phyloP scores from a whole-genome alignment of 176 grass and related monocot species.

The Leersia perrieri region DNA sequence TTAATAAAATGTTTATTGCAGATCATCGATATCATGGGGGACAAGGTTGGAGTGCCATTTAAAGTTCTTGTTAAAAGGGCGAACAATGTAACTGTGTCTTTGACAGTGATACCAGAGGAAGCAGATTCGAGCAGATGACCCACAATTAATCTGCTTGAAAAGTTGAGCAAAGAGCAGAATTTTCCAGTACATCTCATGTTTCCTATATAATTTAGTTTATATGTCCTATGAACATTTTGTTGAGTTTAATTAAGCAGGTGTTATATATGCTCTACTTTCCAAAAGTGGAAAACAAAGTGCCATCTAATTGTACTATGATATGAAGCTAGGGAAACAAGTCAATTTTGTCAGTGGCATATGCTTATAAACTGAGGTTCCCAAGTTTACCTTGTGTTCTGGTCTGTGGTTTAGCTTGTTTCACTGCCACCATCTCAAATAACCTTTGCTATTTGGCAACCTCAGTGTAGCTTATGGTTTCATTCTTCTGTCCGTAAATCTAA shows the following conservation, averaged over 20 bases:
- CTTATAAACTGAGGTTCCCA: neutral
- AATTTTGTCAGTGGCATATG: neutral
- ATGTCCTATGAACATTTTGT: constrained; percentile 1
- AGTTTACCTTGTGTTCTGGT: neutral
- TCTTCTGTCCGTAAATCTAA: neutral
- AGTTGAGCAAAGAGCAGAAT: neutral
- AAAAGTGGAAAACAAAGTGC: neutral
- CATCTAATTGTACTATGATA: neutral
- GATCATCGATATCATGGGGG: constrained; percentile 79
- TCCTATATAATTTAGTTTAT: neutral
- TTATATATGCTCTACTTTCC: neutral
- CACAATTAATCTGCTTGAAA: constrained; percentile 20
- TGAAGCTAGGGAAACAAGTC: neutral
- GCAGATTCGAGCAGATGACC: constrained; percentile 51
- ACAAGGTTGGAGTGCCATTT: constrained; percentile 57
- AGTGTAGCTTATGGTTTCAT: neutral
- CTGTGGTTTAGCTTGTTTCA: neutral
- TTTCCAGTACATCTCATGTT: constrained; percentile 18
- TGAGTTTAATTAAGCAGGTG: constrained; percentile 9
- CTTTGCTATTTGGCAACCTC: neutral
- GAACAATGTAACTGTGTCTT: constrained; percentile 35
- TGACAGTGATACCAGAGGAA: constrained; percentile 76
- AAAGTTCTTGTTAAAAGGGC: constrained; percentile 57
- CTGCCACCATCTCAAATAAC: neutral
- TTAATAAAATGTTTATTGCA: constrained; percentile 35